A percentile compares a stretch with the other conserved stretches of the same genome.
These are phyloP conservation scores for Melanogaster broomeanus DNA, from an alignment of 768 basidiomycete genomes.

Conservation along the genomic window DNA sequence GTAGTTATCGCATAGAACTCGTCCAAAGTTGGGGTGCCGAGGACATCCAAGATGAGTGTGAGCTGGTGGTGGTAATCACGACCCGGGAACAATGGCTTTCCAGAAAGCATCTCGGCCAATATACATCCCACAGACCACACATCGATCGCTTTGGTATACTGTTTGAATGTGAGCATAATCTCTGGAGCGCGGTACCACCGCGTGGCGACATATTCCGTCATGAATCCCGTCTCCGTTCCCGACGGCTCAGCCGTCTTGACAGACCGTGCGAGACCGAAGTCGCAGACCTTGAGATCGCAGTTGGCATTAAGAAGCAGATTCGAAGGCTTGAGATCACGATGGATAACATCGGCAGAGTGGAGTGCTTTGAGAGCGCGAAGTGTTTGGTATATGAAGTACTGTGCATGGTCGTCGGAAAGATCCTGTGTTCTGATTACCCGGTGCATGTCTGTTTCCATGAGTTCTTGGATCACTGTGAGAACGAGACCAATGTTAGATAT, in stretches of 20 bases:
- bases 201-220: constrained; percentile 98
- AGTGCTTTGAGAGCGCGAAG: constrained; percentile 94
- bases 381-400: constrained; percentile 94
- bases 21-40: constrained; percentile 95
- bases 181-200: constrained; percentile 99
- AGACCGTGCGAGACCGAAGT: constrained; percentile 93
- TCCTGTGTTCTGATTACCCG: constrained; percentile 95
- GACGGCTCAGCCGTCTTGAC: constrained; percentile 84
- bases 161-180: constrained; percentile 99
- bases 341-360: constrained; percentile 95
- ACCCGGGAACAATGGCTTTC: constrained; percentile 96
- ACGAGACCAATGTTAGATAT: constrained; percentile 13
- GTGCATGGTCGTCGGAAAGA: constrained; percentile 92
- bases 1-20: constrained; percentile 98
- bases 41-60: constrained; percentile 91
- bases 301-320: constrained; percentile 97
- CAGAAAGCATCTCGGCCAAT: constrained; percentile 95
- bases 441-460: constrained; percentile 97
- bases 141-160: constrained; percentile 96
- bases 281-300: constrained; percentile 93
- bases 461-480: constrained; percentile 76
- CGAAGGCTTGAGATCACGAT: constrained; percentile 95
- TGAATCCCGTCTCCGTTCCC: constrained; percentile 83
- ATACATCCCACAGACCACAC: constrained; percentile 89
- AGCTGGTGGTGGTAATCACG: constrained; percentile 97